phyloP scores from a whole-genome alignment of 1,284 basidiomycete species.

The Malassezia obtusa region DNA sequence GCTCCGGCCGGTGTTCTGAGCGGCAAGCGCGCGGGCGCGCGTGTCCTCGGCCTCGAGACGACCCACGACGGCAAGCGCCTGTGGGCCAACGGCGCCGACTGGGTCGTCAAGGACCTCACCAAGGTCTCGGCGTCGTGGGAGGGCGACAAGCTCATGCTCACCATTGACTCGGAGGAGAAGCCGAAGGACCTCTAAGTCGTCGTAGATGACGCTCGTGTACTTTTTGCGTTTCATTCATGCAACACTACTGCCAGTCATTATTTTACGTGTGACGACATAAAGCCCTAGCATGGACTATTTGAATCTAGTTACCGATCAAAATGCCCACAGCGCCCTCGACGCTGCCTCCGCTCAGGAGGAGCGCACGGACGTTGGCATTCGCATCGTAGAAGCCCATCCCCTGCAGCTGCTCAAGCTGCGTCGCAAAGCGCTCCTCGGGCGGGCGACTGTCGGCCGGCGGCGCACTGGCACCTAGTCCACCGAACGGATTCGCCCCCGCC shows the following conservation, averaged over 20 bases:
- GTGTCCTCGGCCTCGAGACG: constrained; percentile 36
- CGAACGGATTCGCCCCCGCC: not conserved
- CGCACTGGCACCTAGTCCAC: not conserved
- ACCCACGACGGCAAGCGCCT: constrained; percentile 38
- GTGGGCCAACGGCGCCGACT: constrained; percentile 36
- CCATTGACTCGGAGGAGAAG: constrained; percentile 31
- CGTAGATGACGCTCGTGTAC: too few relatives aligned
- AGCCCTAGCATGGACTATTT: not conserved
- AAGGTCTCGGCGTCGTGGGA: constrained; percentile 39
- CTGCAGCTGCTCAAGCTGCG: constrained; percentile 43
- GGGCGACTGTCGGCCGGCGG: constrained; percentile 23
- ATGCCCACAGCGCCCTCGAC: constrained; percentile 39
- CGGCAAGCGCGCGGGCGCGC: constrained; percentile 38
- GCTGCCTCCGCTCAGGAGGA: constrained; percentile 37
- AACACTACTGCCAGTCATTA: too few relatives aligned
- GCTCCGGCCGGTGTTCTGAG: constrained; percentile 40
- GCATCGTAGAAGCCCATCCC: constrained; percentile 43
- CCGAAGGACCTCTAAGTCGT: constrained; percentile 9
- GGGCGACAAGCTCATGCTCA: constrained; percentile 25
- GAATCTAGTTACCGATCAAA: constrained; percentile 18
- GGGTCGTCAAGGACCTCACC: constrained; percentile 37
- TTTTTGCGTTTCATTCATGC: too few relatives aligned
- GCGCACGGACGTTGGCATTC: constrained; percentile 34
- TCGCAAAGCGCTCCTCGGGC: constrained; percentile 40
- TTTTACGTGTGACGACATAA: not conserved